A percentile compares a stretch with the other conserved stretches of the same genome.
These are phyloP conservation scores for Entomortierella lignicola DNA, from an alignment of 192 early-diverging fungal genomes.

Conservation along the genomic window DNA sequence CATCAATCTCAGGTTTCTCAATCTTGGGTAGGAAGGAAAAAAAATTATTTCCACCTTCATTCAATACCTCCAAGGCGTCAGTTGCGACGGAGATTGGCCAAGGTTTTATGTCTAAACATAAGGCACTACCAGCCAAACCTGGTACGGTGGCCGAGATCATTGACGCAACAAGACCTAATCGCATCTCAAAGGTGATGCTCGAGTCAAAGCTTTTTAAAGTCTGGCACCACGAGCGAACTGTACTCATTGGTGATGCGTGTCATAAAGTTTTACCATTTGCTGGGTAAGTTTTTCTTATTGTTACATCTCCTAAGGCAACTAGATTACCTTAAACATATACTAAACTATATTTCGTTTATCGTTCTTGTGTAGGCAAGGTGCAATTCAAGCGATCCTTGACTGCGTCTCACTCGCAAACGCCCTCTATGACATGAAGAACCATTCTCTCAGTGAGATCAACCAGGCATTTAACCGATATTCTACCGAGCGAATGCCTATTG, in stretches of 20 bases:
- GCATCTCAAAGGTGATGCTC: slow-evolving; percentile 53
- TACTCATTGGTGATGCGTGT: slow-evolving; percentile 50
- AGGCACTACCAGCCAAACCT: slow-evolving; percentile 22
- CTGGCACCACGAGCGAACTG: slow-evolving; percentile 50
- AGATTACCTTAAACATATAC: neutral
- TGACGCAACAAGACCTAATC: slow-evolving; percentile 32
- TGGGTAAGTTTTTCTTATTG: neutral
- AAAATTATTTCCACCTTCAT: neutral
- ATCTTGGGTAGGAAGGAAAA: no score
- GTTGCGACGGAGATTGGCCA: neutral
- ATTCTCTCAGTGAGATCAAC: slow-evolving; percentile 24
- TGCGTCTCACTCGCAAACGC: slow-evolving; percentile 38
- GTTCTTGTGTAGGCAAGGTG: slow-evolving; percentile 25
- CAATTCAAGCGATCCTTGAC: slow-evolving; percentile 41
- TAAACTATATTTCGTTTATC: no score
- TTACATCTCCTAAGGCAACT: neutral
- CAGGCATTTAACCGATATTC: slow-evolving; percentile 39
- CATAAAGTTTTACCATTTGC: slow-evolving; percentile 40
- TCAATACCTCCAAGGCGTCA: neutral
- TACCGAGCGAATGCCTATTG: slow-evolving; percentile 22
- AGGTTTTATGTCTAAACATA: neutral
- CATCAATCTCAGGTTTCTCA: no score
- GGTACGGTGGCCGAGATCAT: slow-evolving; percentile 44
- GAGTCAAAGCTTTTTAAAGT: slow-evolving; percentile 50
- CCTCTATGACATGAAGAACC: slow-evolving; percentile 37